A percentile compares a stretch with the other conserved stretches of the same genome.
Conservation (phyloP, 2,329 filamentous ascomycete species). For the Achaetomium macrosporum region DNA sequence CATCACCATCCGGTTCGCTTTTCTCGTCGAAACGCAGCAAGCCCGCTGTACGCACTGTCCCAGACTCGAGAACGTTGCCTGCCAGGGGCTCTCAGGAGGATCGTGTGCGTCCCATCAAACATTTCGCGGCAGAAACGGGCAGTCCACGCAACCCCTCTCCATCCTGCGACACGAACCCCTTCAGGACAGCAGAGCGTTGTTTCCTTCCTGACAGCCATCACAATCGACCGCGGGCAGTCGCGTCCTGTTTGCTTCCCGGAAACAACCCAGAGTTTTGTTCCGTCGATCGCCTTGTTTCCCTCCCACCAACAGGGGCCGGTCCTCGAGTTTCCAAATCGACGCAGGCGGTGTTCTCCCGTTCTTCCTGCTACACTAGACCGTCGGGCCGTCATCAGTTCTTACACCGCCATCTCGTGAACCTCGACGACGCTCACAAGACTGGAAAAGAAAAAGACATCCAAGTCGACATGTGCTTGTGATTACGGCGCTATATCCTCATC, state of each 20-base stretch:
- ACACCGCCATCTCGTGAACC: background rate
- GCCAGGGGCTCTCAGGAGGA: conserved; percentile 22
- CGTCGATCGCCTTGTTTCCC: conserved; percentile 31
- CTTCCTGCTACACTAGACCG: background rate
- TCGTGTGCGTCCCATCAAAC: conserved; percentile 14
- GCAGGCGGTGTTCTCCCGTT: conserved; percentile 1
- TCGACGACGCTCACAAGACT: background rate
- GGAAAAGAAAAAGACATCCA: background rate
- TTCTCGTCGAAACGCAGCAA: too few species aligned
- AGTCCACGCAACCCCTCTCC: conserved; percentile 20
- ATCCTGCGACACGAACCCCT: conserved; percentile 37
- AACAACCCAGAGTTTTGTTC: conserved; percentile 30
- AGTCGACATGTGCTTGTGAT: conserved; percentile 24
- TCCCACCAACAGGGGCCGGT: conserved; percentile 29
- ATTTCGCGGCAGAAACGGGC: conserved; percentile 3
- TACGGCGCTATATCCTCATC: conserved; percentile 3
- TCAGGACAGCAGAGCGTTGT: conserved; percentile 30
- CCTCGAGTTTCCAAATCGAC: conserved; percentile 28
- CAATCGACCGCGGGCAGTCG: conserved; percentile 17
- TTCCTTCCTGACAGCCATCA: conserved; percentile 25
- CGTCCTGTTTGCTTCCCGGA: conserved; percentile 22
- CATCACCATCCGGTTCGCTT: background rate
- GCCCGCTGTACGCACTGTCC: conserved; percentile 8
- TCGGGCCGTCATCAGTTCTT: background rate
- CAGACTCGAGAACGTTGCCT: conserved; percentile 5